phyloP scores from a whole-genome alignment of 495 filamentous ascomycete species.

The Massariosphaeria phaeospora region DNA sequence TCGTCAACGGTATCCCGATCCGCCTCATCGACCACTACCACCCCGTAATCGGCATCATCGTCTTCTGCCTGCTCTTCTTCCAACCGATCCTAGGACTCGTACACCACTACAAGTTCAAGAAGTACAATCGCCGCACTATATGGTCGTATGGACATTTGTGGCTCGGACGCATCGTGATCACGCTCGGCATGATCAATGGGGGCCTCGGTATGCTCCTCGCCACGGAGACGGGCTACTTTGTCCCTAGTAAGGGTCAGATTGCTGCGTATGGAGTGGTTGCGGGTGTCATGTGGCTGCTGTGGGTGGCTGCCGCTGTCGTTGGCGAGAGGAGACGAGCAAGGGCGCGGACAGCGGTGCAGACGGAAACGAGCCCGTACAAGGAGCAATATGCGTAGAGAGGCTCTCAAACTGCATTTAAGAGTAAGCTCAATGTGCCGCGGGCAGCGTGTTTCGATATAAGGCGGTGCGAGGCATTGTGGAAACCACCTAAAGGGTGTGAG shows the following conservation, averaged over 20 bases:
- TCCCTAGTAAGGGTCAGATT: slow-evolving; percentile 18
- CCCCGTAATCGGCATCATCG: slow-evolving; percentile 39
- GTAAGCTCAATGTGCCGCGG: neutral
- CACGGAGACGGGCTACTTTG: slow-evolving; percentile 12
- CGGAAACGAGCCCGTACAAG: neutral
- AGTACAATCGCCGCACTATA: slow-evolving; percentile 35
- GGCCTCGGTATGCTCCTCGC: slow-evolving; percentile 39
- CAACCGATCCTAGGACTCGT: slow-evolving; percentile 40
- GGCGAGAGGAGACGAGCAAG: slow-evolving; percentile 21
- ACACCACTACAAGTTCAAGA: slow-evolving; percentile 42
- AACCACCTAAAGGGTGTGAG: too few species aligned
- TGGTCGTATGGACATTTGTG: slow-evolving; percentile 43
- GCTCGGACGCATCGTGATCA: slow-evolving; percentile 38
- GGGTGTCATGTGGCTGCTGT: slow-evolving; percentile 28
- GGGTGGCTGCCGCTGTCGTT: slow-evolving; percentile 19
- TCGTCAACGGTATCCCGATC: slow-evolving; percentile 30
- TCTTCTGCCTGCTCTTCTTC: slow-evolving; percentile 39
- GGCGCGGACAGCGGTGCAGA: neutral
- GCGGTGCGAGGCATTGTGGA: too few species aligned
- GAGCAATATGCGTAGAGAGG: slow-evolving; percentile 12
- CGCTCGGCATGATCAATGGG: slow-evolving; percentile 42
- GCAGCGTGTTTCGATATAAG: neutral
- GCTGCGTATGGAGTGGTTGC: slow-evolving; percentile 33
- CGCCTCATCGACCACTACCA: slow-evolving; percentile 32
- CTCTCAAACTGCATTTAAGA: neutral